Evolutionary conservation across 768 basidiomycete genomes (phyloP).

Genomic region (Mycena olivaceomarginata): DNA sequence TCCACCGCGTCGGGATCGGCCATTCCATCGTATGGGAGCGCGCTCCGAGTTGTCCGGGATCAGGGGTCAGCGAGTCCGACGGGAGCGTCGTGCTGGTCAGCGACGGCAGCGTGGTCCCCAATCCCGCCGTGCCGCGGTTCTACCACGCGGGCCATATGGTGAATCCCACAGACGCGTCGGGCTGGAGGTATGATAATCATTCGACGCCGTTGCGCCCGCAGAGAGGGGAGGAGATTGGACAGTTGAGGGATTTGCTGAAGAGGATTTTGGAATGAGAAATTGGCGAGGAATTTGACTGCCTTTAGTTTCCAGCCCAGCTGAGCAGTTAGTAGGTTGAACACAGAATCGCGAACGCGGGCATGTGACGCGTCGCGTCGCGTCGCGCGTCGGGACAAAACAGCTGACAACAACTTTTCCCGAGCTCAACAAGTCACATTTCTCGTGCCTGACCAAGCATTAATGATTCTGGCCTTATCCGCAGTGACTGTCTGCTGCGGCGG

Average conservation of each 20-base stretch:
- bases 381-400: not conserved
- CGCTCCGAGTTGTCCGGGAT: too few species aligned
- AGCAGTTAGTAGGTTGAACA: too few species aligned
- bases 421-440: too few species aligned
- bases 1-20: conserved; percentile 45
- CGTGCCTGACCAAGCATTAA: too few species aligned
- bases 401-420: not conserved
- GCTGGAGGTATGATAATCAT: conserved; percentile 12
- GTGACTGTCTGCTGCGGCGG: too few species aligned
- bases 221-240: conserved; percentile 29
- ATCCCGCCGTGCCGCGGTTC: conserved; percentile 27
- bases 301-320: too few species aligned
- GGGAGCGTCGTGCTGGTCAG: conserved; percentile 25
- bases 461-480: too few species aligned
- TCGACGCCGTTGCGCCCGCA: conserved; percentile 24
- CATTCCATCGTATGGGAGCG: conserved; percentile 47
- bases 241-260: conserved; percentile 39
- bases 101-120: conserved; percentile 26
- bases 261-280: conserved; percentile 20
- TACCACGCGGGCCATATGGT: conserved; percentile 34
- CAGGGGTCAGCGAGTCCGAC: not conserved
- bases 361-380: too few species aligned
- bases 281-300: not conserved
- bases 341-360: not conserved
- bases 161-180: not conserved